Percentiles rank a stretch among this genome's conserved stretches.
Evolutionary conservation across 75 land plant genomes (phyloP).

Genomic region (Pinus tabuliformis): DNA sequence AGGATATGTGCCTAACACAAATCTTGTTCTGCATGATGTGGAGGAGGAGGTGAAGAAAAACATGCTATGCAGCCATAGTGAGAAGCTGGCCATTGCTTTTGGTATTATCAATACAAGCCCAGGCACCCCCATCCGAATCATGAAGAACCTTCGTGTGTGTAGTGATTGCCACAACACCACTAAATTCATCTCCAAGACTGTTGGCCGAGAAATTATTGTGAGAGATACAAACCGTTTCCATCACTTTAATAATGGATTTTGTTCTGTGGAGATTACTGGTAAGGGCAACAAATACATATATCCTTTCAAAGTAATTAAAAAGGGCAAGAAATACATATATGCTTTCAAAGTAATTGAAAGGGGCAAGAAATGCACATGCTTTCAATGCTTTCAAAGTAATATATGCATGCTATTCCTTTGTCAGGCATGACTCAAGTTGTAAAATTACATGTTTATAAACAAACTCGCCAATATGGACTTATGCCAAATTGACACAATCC

Average conservation of each 20-base stretch:
- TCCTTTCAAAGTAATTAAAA: too few species aligned
- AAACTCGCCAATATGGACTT: too few species aligned
- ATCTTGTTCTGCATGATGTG: constrained; percentile 9
- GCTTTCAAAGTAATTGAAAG: too few species aligned
- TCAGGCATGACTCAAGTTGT: too few species aligned
- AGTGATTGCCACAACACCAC: constrained; percentile 6
- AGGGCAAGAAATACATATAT: too few species aligned
- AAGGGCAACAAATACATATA: background rate
- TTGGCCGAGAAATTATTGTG: constrained; percentile 5
- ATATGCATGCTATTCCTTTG: too few species aligned
- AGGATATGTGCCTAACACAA: constrained; percentile 1
- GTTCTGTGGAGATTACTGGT: constrained; percentile 14
- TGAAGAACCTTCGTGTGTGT: constrained; percentile 13
- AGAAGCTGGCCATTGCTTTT: constrained; percentile 11
- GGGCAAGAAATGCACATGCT: too few species aligned
- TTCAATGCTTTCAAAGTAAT: too few species aligned
- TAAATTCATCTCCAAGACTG: constrained; percentile 11
- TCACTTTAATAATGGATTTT: background rate
- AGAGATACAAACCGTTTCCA: constrained; percentile 11
- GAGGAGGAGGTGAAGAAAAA: constrained; percentile 4
- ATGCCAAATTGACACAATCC: too few species aligned
- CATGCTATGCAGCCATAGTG: constrained; percentile 8
- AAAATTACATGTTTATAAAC: too few species aligned
- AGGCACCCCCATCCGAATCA: constrained; percentile 1
- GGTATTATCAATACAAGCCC: constrained; percentile 2